Evolutionary conservation across 768 basidiomycete genomes (phyloP).

Genomic region (Xanthoconium purpureum): DNA sequence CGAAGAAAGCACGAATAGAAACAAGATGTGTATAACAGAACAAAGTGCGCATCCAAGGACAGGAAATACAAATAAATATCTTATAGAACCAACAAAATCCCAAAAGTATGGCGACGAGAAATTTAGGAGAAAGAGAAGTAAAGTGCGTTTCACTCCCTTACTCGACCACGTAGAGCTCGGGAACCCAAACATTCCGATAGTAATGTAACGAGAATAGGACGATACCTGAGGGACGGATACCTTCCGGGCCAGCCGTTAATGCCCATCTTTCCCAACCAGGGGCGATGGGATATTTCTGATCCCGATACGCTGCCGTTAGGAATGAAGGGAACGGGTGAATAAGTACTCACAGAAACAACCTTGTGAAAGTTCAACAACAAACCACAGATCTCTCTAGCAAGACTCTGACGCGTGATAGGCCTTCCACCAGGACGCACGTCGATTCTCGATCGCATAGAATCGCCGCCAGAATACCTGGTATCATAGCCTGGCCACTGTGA

Average conservation of each 20-base stretch:
- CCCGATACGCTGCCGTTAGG: not conserved
- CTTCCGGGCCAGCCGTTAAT: conserved; percentile 10
- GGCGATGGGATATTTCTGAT: conserved; percentile 9
- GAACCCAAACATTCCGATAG: conserved; percentile 28
- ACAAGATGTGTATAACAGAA: not conserved
- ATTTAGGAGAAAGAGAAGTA: not conserved
- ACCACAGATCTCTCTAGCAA: conserved; percentile 17
- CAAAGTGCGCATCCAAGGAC: not conserved
- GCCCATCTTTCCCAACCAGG: conserved; percentile 22
- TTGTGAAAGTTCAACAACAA: conserved; percentile 9
- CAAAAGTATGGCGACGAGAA: not conserved
- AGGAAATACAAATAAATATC: not conserved
- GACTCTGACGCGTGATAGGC: conserved; percentile 19
- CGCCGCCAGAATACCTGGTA: not conserved
- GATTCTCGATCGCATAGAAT: conserved; percentile 15
- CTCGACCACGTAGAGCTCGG: conserved; percentile 28
- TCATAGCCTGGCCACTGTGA: conserved; percentile 1
- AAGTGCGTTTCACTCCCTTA: conserved; percentile 5
- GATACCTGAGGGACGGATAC: conserved; percentile 16
- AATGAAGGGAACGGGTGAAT: not conserved
- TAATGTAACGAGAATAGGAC: conserved; percentile 23
- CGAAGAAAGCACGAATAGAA: not conserved
- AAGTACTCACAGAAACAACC: conserved; percentile 7
- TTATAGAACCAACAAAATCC: not conserved
- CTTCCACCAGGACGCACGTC: conserved; percentile 2